Conservation (phyloP, 2,329 filamentous ascomycete genomes). For the Zopfia rhizophila region DNA sequence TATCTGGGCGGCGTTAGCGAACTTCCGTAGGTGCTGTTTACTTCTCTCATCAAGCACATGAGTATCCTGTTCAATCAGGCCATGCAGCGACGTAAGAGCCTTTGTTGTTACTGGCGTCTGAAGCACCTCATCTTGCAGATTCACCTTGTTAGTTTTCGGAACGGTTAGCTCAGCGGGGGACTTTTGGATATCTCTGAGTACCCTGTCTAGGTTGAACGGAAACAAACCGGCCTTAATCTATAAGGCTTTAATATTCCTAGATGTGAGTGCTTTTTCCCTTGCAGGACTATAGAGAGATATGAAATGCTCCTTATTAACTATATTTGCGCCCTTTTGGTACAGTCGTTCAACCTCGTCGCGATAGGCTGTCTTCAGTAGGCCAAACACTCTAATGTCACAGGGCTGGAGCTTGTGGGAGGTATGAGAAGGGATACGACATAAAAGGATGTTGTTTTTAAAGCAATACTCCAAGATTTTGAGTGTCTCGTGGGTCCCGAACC, state of each 20-base stretch:
- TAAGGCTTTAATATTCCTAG: conserved; percentile 39
- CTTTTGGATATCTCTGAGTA: conserved; percentile 37
- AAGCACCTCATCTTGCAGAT: conserved; percentile 25
- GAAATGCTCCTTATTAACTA: conserved; percentile 35
- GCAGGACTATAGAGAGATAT: conserved; percentile 35
- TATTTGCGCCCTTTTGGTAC: conserved; percentile 26
- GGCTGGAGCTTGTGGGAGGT: conserved; percentile 28
- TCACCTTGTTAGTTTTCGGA: conserved; percentile 22
- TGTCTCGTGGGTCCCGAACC: conserved; percentile 40
- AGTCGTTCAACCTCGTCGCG: conserved; percentile 34
- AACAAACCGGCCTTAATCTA: conserved; percentile 34
- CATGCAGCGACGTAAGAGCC: conserved; percentile 26
- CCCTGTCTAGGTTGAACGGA: conserved; percentile 39
- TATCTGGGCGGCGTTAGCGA: conserved; percentile 33
- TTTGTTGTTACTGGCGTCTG: conserved; percentile 31
- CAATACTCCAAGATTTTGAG: conserved; percentile 45
- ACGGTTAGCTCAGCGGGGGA: conserved; percentile 25
- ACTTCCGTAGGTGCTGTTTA: conserved; percentile 25
- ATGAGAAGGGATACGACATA: conserved; percentile 41
- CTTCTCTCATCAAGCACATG: conserved; percentile 18
- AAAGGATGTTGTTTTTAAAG: conserved; percentile 44
- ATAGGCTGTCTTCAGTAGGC: conserved; percentile 33
- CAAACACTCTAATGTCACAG: conserved; percentile 33
- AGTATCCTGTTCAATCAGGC: conserved; percentile 24
- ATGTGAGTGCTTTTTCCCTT: conserved; percentile 28